Evolutionary conservation across 345 rosid genomes (phyloP), one percentile per base, ranked within the genome.

Genomic region (Euphorbia peplus): DNA sequence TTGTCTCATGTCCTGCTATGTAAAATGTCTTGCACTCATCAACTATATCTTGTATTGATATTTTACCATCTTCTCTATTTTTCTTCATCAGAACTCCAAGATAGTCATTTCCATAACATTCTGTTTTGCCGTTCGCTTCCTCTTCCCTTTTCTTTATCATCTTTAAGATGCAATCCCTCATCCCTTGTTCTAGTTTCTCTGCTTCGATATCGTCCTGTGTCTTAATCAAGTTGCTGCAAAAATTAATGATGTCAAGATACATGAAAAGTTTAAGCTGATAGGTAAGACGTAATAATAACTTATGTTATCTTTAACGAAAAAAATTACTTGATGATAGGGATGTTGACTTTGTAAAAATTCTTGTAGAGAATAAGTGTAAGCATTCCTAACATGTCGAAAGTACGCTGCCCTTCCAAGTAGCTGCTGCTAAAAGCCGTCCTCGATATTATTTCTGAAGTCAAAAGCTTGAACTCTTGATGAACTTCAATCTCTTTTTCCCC

Each of bases 381-480:
- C 72, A 30, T 66, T 54, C 18, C 64, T 29, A 83, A 39, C 85
- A 70, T 75, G 13, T 72, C 69, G n/a, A 86, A 83, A 29, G 74
- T 84, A 5, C 60, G 55, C 63, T 83, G 39, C 24, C 84, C 84
- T 71, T 84, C 85, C 63, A 66, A 6, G 24, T 82, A 82, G 55
- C 78, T 82, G 63, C 85, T 80, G 22, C 86, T 86, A 48, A 84
- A 86, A 12, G 86, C 83, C 18, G 86, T 82, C 69, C 83, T 75
- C 4, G 86, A 80, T 56, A 84, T 84, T 46, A 80, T 46, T 71
- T 86, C 85, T n/a, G 86, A 79, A 11, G 85, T 84, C 37, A 86
- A 72, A 3, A 80, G 4, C 54, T 52, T 86, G 39, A 82, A 57
- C 64, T 86, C 85, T 18, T 60, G n/a, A 48, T 30, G 65, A 11